phyloP scores from a whole-genome alignment of 495 filamentous ascomycete genomes.

The Cercophora scortea region DNA sequence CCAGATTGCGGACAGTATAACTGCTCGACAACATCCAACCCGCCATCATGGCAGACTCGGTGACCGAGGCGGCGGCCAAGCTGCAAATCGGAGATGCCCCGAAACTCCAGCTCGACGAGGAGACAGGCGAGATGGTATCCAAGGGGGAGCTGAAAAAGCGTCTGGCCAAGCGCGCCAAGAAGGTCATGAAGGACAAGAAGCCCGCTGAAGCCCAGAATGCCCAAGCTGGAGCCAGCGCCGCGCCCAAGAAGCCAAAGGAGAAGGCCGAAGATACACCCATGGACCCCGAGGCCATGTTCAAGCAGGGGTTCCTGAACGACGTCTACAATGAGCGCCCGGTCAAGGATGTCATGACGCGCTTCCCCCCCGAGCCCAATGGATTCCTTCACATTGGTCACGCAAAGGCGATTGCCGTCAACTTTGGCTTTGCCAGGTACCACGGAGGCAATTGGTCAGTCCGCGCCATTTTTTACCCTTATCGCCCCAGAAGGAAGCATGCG shows the following conservation, averaged over 20 bases:
- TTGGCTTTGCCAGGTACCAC: slow-evolving; percentile 85
- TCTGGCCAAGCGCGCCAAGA: slow-evolving; percentile 52
- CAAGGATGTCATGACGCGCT: slow-evolving; percentile 64
- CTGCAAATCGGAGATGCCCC: slow-evolving; percentile 43
- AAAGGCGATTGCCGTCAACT: slow-evolving; percentile 97
- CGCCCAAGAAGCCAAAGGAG: slow-evolving; percentile 35
- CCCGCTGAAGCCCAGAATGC: slow-evolving; percentile 2
- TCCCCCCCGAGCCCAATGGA: slow-evolving; percentile 86
- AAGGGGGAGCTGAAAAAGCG: slow-evolving; percentile 62
- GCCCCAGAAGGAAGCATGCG: no score
- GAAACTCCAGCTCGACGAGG: slow-evolving; percentile 57
- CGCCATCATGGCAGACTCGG: slow-evolving; percentile 47
- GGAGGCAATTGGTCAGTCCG: slow-evolving; percentile 54
- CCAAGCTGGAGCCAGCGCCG: slow-evolving; percentile 24
- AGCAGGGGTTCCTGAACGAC: slow-evolving; percentile 70
- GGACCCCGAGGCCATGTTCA: slow-evolving; percentile 73
- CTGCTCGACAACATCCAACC: not conserved
- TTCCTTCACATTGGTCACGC: slow-evolving; percentile 76
- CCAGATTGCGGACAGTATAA: no score
- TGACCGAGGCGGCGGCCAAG: slow-evolving; percentile 47
- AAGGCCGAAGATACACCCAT: slow-evolving; percentile 39
- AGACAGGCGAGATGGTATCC: slow-evolving; percentile 59
- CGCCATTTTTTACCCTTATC: not conserved
- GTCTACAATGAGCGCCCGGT: slow-evolving; percentile 71
- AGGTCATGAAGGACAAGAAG: slow-evolving; percentile 43